Percentiles rank a stretch among this genome's conserved stretches.
phyloP scores from a whole-genome alignment of 805 yeast genomes.

The Candida quercuum region DNA sequence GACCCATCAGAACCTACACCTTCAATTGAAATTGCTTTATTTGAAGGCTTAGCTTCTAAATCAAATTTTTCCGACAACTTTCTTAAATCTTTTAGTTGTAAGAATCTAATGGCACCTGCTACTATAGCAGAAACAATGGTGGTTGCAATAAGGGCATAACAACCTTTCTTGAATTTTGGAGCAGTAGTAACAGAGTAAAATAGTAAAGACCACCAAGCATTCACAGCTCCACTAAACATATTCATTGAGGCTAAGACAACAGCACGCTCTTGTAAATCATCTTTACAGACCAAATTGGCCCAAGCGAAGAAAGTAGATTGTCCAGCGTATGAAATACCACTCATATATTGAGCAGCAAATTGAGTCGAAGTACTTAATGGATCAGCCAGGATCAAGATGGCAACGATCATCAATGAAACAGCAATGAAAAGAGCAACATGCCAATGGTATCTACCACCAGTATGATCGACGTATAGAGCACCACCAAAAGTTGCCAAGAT shows the following conservation, averaged over 20 bases:
- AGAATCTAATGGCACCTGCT: constrained; percentile 35
- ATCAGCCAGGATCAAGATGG: constrained; percentile 39
- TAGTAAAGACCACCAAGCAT: constrained; percentile 59
- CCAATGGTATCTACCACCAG: constrained; percentile 33
- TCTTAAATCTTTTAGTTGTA: constrained; percentile 34
- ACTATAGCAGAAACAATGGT: constrained; percentile 36
- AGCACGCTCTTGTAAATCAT: constrained; percentile 60
- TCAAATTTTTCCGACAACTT: background rate
- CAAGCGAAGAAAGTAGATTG: constrained; percentile 59
- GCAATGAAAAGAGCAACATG: constrained; percentile 44
- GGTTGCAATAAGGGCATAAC: constrained; percentile 54
- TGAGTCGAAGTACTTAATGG: constrained; percentile 35
- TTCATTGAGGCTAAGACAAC: constrained; percentile 61
- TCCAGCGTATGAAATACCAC: constrained; percentile 53
- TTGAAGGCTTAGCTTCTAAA: background rate
- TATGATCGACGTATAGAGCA: constrained; percentile 38
- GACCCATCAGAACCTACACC: background rate
- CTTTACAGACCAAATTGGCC: constrained; percentile 55
- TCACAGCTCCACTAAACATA: constrained; percentile 57
- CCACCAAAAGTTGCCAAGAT: constrained; percentile 39
- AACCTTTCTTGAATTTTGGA: constrained; percentile 47
- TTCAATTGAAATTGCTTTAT: background rate
- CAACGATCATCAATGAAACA: constrained; percentile 35
- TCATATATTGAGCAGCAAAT: constrained; percentile 50
- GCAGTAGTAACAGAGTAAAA: constrained; percentile 48